These are phyloP conservation scores for Fusarium phyllophilum DNA, from an alignment of 2,329 filamentous ascomycete species.

Conservation along the genomic window DNA sequence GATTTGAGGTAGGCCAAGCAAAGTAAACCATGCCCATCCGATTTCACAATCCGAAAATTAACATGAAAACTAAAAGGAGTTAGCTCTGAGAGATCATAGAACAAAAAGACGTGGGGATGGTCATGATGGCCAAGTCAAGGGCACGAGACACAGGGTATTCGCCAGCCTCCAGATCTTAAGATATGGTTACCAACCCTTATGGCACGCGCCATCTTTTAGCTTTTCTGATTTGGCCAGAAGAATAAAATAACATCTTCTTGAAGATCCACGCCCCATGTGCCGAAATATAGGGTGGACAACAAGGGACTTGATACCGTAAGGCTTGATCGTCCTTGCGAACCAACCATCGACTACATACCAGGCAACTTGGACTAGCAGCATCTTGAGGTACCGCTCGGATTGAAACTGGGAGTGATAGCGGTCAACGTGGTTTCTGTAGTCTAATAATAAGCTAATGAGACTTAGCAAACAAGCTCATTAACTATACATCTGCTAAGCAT, in stretches of 20 bases:
- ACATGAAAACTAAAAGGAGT: not conserved
- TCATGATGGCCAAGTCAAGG: not conserved
- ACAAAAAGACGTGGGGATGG: not conserved
- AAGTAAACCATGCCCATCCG: not conserved
- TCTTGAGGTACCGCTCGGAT: not conserved
- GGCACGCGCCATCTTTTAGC: constrained; percentile 1
- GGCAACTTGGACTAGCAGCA: not conserved
- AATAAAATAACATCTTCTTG: not conserved
- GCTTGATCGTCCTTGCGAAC: not conserved
- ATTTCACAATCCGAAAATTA: not conserved
- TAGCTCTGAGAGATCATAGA: not conserved
- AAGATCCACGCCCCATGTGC: constrained; percentile 1
- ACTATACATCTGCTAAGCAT: not conserved
- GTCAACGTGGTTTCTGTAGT: not conserved
- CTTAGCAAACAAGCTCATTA: not conserved
- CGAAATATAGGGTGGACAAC: not conserved
- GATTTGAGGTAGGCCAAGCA: not conserved
- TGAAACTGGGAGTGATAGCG: not conserved
- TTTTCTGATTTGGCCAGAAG: constrained; percentile 8
- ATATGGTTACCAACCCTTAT: constrained; percentile 6
- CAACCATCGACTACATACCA: not conserved
- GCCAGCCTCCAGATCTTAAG: not conserved
- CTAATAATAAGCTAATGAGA: not conserved
- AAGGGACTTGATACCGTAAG: not conserved
- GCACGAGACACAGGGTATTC: not conserved